Conservation (phyloP, 345 rosid species). For the Aquilaria yunnanensis region DNA sequence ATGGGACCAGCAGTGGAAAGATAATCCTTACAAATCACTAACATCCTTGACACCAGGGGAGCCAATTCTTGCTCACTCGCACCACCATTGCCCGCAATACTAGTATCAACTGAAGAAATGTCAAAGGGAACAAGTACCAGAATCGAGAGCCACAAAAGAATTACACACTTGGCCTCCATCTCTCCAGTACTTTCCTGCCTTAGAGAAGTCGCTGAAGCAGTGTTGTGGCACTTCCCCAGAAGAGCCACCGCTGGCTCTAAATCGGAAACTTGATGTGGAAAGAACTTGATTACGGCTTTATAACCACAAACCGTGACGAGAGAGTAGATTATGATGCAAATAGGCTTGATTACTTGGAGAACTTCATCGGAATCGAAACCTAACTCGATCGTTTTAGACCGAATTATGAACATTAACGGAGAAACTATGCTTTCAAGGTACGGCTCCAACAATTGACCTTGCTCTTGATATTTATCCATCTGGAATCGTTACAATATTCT, state of each 20-base stretch:
- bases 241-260: conserved; percentile 84
- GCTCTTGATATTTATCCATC: conserved; percentile 93
- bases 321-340: conserved; percentile 70
- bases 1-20: conserved; percentile 90
- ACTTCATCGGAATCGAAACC: conserved; percentile 50
- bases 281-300: conserved; percentile 81
- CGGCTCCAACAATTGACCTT: conserved; percentile 86
- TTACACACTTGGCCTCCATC: conserved; percentile 91
- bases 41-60: conserved; percentile 69
- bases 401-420: conserved; percentile 73
- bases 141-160: conserved; percentile 89
- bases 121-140: conserved; percentile 92
- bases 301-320: conserved; percentile 88
- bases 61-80: conserved; percentile 43
- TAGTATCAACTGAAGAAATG: conserved; percentile 84
- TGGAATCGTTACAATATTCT: conserved; percentile 14
- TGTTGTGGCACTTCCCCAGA: conserved; percentile 71
- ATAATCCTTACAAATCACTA: conserved; percentile 77
- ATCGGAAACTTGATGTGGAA: conserved; percentile 94
- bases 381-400: conserved; percentile 43
- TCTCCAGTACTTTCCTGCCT: conserved; percentile 96
- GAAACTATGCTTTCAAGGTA: conserved; percentile 81
- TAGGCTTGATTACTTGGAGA: conserved; percentile 60
- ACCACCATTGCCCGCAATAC: conserved; percentile 40
- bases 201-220: conserved; percentile 46